Percentiles rank a stretch among this genome's conserved stretches.
phyloP scores from a whole-genome alignment of 23 red algal species.

The Chondrus crispus region DNA sequence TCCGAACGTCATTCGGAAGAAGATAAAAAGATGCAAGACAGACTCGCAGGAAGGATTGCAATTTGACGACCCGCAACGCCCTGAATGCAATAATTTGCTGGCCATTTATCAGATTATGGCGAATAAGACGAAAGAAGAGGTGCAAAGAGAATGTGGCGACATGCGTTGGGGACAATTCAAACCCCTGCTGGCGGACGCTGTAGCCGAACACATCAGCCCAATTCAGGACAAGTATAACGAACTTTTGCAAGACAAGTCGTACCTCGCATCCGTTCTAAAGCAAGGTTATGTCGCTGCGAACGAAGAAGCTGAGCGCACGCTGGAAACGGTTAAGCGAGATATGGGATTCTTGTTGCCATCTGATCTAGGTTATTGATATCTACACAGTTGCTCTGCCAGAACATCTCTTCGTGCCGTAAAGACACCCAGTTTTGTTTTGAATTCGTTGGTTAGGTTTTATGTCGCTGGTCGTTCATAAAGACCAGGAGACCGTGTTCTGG shows the following conservation, averaged over 20 bases:
- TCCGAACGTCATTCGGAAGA: slow-evolving; percentile 62
- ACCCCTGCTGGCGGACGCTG: slow-evolving; percentile 75
- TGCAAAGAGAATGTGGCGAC: slow-evolving; percentile 40
- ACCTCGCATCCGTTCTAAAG: slow-evolving; percentile 63
- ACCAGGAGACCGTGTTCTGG: too few relatives aligned
- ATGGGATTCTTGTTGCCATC: slow-evolving; percentile 81
- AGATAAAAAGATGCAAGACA: slow-evolving; percentile 96
- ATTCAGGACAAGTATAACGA: slow-evolving; percentile 82
- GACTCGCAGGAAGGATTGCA: slow-evolving; percentile 71
- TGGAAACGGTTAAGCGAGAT: slow-evolving; percentile 59
- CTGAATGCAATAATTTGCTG: slow-evolving; percentile 93
- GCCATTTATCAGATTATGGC: slow-evolving; percentile 85
- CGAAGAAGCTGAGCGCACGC: slow-evolving; percentile 74
- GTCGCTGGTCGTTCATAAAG: too few relatives aligned
- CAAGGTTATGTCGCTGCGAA: slow-evolving; percentile 68
- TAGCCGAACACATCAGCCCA: slow-evolving; percentile 67
- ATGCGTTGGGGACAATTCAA: slow-evolving; percentile 92
- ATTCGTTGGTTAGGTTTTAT: too few relatives aligned
- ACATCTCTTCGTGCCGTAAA: too few relatives aligned
- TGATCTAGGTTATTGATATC: slow-evolving; percentile 41
- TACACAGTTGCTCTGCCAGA: neutral
- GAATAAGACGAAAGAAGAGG: slow-evolving; percentile 60
- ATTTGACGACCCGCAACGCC: slow-evolving; percentile 80
- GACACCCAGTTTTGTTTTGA: too few relatives aligned
- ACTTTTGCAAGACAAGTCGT: slow-evolving; percentile 55